phyloP scores from a whole-genome alignment of 2,329 filamentous ascomycete species.

The Chrysoporthe deuterocubensis region DNA sequence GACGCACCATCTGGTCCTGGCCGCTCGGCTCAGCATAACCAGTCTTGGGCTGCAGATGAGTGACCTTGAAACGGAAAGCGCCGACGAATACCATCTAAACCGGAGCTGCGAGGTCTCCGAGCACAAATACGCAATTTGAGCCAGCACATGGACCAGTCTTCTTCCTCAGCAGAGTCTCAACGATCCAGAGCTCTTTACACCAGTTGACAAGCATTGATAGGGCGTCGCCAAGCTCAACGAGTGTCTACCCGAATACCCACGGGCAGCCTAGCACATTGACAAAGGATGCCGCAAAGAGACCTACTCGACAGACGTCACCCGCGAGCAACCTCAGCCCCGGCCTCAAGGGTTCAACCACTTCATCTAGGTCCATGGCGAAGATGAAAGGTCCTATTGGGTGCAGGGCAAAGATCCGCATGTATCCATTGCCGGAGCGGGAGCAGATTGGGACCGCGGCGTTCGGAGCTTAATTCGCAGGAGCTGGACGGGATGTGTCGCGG shows the following conservation, averaged over 20 bases:
- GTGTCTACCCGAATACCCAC: neutral
- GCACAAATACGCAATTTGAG: too few relatives aligned
- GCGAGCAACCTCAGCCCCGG: conserved; percentile 31
- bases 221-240: too few relatives aligned
- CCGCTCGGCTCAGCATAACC: too few relatives aligned
- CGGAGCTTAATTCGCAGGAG: conserved; percentile 27
- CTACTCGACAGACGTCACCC: neutral
- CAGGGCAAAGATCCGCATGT: conserved; percentile 39
- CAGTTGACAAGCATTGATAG: too few relatives aligned
- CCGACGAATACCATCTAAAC: too few relatives aligned
- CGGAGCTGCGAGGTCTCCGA: too few relatives aligned
- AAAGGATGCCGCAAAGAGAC: neutral
- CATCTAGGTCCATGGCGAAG: conserved; percentile 34
- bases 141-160: too few relatives aligned
- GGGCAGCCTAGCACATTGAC: neutral
- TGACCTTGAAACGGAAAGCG: too few relatives aligned
- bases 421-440: conserved; percentile 37
- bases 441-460: conserved; percentile 31
- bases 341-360: conserved; percentile 34
- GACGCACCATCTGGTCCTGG: too few relatives aligned
- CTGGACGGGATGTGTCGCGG: neutral
- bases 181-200: too few relatives aligned
- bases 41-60: too few relatives aligned
- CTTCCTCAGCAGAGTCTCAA: too few relatives aligned
- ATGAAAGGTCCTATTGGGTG: conserved; percentile 32